Evolutionary conservation across 2,329 filamentous ascomycete species (phyloP).

Genomic region (Hymenoscyphus albidus): DNA sequence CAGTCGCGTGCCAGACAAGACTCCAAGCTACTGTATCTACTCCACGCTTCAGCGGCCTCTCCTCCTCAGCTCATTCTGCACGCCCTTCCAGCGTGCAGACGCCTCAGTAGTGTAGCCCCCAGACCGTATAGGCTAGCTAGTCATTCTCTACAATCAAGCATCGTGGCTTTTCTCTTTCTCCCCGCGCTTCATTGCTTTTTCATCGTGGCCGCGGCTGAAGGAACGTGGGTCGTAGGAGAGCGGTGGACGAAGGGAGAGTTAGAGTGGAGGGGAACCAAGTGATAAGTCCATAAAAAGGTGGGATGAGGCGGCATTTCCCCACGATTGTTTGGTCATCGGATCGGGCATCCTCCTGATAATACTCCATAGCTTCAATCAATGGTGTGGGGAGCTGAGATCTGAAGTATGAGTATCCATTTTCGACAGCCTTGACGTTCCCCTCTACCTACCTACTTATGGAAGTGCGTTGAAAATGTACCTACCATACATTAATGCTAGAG

Average conservation of each 20-base stretch:
- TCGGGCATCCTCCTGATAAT: no score
- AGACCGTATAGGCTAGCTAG: background rate
- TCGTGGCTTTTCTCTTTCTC: background rate
- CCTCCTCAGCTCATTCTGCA: background rate
- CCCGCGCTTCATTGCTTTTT: background rate
- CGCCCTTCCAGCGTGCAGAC: background rate
- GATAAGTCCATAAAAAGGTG: background rate
- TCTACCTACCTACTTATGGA: no score
- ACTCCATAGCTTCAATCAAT: background rate
- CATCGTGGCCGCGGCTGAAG: background rate
- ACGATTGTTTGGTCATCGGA: background rate
- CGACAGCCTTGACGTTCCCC: no score
- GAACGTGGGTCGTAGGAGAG: background rate
- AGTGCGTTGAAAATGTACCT: no score
- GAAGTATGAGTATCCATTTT: no score
- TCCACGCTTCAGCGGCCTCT: background rate
- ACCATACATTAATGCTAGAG: no score
- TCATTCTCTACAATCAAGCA: background rate
- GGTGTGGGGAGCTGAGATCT: background rate
- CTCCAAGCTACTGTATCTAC: background rate
- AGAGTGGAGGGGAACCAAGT: background rate
- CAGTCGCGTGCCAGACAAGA: constrained; percentile 1
- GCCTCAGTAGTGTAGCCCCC: no score
- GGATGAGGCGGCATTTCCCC: background rate
- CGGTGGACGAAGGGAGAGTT: background rate